Evolutionary conservation across 2,329 filamentous ascomycete species (phyloP).

Genomic region (Colletotrichum spinosum): DNA sequence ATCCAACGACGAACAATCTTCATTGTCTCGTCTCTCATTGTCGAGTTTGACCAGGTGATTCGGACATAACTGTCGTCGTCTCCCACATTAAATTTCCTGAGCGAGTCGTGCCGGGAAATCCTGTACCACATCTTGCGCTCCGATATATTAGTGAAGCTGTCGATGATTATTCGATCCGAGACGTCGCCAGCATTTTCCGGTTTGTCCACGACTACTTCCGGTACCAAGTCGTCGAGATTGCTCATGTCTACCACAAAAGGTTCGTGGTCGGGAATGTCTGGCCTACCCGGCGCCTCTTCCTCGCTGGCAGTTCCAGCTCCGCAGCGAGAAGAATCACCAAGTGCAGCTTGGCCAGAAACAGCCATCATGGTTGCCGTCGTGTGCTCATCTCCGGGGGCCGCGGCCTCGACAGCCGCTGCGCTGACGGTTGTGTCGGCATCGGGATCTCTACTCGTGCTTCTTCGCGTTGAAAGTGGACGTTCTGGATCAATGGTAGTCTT

Average conservation of each 20-base stretch:
- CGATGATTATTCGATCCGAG: conserved; percentile 59
- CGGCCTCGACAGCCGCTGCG: neutral
- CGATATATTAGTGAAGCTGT: conserved; percentile 65
- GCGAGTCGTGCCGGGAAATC: conserved; percentile 69
- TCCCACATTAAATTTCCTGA: conserved; percentile 66
- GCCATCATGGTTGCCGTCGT: neutral
- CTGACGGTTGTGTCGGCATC: neutral
- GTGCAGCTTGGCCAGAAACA: no score
- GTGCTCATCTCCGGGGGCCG: neutral
- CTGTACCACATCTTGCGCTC: conserved; percentile 76
- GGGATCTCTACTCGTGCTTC: conserved; percentile 25
- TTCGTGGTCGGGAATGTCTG: conserved; percentile 27
- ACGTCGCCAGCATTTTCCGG: conserved; percentile 45
- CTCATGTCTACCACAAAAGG: conserved; percentile 47
- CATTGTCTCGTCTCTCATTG: conserved; percentile 64
- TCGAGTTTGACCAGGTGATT: conserved; percentile 68
- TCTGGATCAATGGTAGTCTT: conserved; percentile 24
- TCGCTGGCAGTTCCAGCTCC: neutral
- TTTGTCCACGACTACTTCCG: conserved; percentile 40
- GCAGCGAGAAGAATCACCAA: neutral
- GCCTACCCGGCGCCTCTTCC: conserved; percentile 7
- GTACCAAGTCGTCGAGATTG: conserved; percentile 48
- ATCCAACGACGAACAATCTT: conserved; percentile 74
- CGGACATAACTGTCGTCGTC: conserved; percentile 71
- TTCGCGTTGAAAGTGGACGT: neutral